Conservation (phyloP, 2,329 filamentous ascomycete species). For the Colletotrichum lini region DNA sequence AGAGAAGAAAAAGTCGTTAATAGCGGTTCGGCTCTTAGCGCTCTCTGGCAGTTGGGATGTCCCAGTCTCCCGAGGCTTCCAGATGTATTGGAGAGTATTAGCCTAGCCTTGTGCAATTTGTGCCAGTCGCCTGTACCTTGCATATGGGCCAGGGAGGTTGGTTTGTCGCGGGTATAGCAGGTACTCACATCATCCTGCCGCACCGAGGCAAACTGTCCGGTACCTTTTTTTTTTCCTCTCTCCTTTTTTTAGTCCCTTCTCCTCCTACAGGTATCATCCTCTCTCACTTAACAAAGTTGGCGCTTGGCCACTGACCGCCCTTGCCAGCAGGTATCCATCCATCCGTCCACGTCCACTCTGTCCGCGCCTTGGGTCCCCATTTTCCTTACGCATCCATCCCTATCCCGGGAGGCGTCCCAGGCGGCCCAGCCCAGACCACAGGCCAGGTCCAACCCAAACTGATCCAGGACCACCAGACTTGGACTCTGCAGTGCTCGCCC, state of each 20-base stretch:
- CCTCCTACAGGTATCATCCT: no score
- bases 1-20: conserved; percentile 22
- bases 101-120: conserved; percentile 41
- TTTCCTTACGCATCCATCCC: conserved; percentile 2
- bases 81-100: conserved; percentile 31
- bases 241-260: neutral
- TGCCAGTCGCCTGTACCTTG: conserved; percentile 40
- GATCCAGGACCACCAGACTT: neutral
- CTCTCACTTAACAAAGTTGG: neutral
- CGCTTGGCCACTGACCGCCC: conserved; percentile 26
- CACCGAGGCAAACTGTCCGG: conserved; percentile 18
- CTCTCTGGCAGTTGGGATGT: conserved; percentile 28
- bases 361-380: conserved; percentile 9
- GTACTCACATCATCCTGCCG: conserved; percentile 14
- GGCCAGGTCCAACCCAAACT: neutral
- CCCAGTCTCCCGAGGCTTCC: conserved; percentile 38
- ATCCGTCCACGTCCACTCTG: neutral
- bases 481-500: neutral
- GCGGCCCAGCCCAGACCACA: conserved; percentile 23
- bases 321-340: neutral
- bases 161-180: conserved; percentile 35
- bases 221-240: neutral
- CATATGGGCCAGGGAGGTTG: conserved; percentile 35
- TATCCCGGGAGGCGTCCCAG: neutral
- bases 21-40: conserved; percentile 35